These are phyloP conservation scores for Eucalyptus regnans DNA, from an alignment of 345 rosid genomes.

Conservation along the genomic window DNA sequence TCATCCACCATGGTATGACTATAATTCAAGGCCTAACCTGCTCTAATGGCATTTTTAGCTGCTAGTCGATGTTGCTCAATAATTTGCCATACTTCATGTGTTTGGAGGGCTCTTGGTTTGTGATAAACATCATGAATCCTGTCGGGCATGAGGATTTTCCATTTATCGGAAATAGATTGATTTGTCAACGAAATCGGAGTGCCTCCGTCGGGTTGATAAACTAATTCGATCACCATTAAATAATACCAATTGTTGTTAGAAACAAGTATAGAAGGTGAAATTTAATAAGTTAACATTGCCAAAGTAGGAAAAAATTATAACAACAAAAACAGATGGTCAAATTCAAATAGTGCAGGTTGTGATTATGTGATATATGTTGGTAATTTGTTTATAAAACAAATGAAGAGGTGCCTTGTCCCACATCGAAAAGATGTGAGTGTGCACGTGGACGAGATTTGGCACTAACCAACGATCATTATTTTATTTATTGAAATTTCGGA, in stretches of 20 bases:
- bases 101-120: neutral
- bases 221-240: neutral
- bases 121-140: neutral
- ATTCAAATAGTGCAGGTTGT: neutral
- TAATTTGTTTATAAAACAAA: no score
- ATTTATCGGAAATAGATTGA: conserved; percentile 15
- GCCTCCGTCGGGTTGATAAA: conserved; percentile 16
- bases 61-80: neutral
- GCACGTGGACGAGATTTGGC: no score
- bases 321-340: neutral
- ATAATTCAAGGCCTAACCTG: neutral
- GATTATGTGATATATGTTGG: neutral
- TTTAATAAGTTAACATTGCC: neutral
- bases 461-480: no score
- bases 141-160: conserved; percentile 17
- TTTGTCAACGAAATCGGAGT: conserved; percentile 24
- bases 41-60: conserved; percentile 16
- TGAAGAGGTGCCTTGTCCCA: no score
- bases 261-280: neutral
- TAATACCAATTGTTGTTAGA: neutral
- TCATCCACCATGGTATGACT: neutral
- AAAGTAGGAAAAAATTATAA: neutral
- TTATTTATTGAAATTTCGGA: no score
- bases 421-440: no score
- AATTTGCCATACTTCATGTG: neutral